phyloP scores from a whole-genome alignment of 768 basidiomycete species.

The Kwoniella mangroviensis region DNA sequence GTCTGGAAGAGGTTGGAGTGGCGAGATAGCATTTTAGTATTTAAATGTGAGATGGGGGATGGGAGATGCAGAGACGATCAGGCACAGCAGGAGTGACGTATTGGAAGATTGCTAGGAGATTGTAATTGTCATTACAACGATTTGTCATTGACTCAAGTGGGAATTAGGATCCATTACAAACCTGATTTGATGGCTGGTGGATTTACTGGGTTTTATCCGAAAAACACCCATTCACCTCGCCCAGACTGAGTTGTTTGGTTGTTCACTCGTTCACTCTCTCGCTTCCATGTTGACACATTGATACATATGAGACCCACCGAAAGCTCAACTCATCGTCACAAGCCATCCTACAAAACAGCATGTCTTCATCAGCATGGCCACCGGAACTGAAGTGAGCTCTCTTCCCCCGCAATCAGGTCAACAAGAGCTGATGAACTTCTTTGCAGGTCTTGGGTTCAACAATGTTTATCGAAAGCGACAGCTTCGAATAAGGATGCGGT shows the following conservation, averaged over 20 bases:
- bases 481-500: slow-evolving; percentile 84
- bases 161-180: too few relatives aligned
- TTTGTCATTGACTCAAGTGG: too few relatives aligned
- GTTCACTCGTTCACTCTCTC: too few relatives aligned
- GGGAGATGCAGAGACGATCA: background rate
- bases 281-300: background rate
- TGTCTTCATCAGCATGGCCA: slow-evolving; percentile 38
- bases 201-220: background rate
- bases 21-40: background rate
- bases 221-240: too few relatives aligned
- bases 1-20: background rate
- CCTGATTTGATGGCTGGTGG: background rate
- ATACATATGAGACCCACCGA: background rate
- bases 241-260: too few relatives aligned
- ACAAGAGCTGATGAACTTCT: slow-evolving; percentile 5
- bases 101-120: background rate
- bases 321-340: background rate
- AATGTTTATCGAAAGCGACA: slow-evolving; percentile 88
- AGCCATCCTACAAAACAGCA: slow-evolving; percentile 2
- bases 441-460: slow-evolving; percentile 91
- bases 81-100: background rate
- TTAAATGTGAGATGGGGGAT: background rate
- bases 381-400: slow-evolving; percentile 37
- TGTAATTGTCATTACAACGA: background rate
- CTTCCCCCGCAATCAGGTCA: background rate